Evolutionary conservation across 2,329 filamentous ascomycete species (phyloP).

Genomic region (Trichoderma sp.): DNA sequence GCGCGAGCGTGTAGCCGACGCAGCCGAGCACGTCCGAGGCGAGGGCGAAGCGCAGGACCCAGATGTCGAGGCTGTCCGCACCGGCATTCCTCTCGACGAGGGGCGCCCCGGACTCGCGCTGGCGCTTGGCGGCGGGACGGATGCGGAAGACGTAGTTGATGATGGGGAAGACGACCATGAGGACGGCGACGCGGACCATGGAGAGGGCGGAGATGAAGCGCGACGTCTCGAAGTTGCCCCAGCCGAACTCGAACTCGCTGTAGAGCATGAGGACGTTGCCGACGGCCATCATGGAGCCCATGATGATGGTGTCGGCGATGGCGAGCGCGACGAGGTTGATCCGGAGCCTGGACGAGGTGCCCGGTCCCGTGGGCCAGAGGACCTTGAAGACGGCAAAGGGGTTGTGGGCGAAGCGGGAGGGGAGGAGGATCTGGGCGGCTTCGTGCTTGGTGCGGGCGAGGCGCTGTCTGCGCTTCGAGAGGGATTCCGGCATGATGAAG

Average conservation of each 20-base stretch:
- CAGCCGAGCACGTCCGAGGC: slow-evolving; percentile 76
- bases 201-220: slow-evolving; percentile 82
- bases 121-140: slow-evolving; percentile 50
- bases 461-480: slow-evolving; percentile 72
- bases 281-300: slow-evolving; percentile 79
- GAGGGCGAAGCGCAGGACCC: slow-evolving; percentile 73
- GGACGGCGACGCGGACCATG: slow-evolving; percentile 70
- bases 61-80: slow-evolving; percentile 76
- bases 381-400: slow-evolving; percentile 77
- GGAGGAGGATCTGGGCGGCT: slow-evolving; percentile 43
- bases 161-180: slow-evolving; percentile 74
- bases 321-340: slow-evolving; percentile 83
- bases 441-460: slow-evolving; percentile 59
- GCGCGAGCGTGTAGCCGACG: slow-evolving; percentile 70
- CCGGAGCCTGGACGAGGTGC: slow-evolving; percentile 62
- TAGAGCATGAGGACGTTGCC: slow-evolving; percentile 85
- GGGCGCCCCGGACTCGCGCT: slow-evolving; percentile 42
- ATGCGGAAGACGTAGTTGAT: slow-evolving; percentile 74
- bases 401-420: slow-evolving; percentile 55
- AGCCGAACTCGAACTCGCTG: slow-evolving; percentile 75
- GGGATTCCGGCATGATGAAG: slow-evolving; percentile 79
- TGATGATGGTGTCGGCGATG: slow-evolving; percentile 76
- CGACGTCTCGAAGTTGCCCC: slow-evolving; percentile 79
- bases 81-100: slow-evolving; percentile 61
- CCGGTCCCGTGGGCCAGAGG: slow-evolving; percentile 70